Percentiles rank a stretch among this genome's conserved stretches.
These are phyloP conservation scores for Vitis hybrid DNA, from an alignment of 177 flowering plant species.

Conservation along the genomic window DNA sequence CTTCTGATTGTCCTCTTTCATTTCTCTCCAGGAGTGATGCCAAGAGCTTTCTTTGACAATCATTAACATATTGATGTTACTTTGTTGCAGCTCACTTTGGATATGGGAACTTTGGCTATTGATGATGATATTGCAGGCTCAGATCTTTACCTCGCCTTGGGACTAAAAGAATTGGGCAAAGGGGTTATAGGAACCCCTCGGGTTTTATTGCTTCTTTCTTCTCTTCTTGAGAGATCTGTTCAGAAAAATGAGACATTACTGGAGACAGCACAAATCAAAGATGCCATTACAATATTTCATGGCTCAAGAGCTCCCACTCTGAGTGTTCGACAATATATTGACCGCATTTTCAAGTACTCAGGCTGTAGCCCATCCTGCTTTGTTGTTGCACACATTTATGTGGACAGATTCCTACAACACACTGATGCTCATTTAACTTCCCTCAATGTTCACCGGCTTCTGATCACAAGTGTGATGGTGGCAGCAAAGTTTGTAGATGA, in stretches of 20 bases:
- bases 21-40: neutral
- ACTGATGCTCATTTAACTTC: conserved; percentile 53
- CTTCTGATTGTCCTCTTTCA: neutral
- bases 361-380: conserved; percentile 92
- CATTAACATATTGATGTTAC: neutral
- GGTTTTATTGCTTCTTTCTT: conserved; percentile 55
- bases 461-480: conserved; percentile 74
- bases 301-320: conserved; percentile 67
- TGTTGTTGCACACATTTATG: conserved; percentile 65
- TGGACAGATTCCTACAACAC: conserved; percentile 60
- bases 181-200: conserved; percentile 40
- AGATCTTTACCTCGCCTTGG: conserved; percentile 48
- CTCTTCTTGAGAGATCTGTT: conserved; percentile 64
- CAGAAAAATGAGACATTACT: conserved; percentile 55
- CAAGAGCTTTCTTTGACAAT: neutral
- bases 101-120: conserved; percentile 45
- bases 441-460: conserved; percentile 81
- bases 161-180: conserved; percentile 44
- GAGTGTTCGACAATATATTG: conserved; percentile 65
- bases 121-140: conserved; percentile 31
- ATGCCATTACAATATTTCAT: conserved; percentile 61
- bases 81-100: conserved; percentile 23
- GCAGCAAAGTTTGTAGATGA: conserved; percentile 90
- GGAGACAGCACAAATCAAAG: conserved; percentile 45
- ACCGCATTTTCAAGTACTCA: conserved; percentile 82